These are phyloP conservation scores for Knoxdaviesia capensis DNA, from an alignment of 2,329 filamentous ascomycete species.

Conservation along the genomic window DNA sequence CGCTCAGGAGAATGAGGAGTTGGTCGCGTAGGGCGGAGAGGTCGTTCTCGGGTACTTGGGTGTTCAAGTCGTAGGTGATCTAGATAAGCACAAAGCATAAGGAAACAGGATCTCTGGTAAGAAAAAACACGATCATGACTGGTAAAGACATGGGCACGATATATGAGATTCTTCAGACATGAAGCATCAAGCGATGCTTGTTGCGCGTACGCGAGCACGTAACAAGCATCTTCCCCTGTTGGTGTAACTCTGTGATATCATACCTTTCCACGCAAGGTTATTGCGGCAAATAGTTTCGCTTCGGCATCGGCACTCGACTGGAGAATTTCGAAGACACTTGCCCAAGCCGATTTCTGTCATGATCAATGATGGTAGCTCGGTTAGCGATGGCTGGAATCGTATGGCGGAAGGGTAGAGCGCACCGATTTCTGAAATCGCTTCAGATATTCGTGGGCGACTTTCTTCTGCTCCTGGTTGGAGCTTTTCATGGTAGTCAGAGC, in stretches of 20 bases:
- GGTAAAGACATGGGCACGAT: background rate
- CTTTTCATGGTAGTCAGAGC: conserved; percentile 86
- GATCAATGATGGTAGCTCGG: background rate
- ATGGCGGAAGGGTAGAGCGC: conserved; percentile 8
- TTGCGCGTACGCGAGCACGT: background rate
- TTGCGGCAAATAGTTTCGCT: conserved; percentile 86
- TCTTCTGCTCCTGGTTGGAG: conserved; percentile 64
- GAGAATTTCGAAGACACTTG: conserved; percentile 66
- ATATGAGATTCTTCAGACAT: background rate
- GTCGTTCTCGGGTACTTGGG: conserved; percentile 63
- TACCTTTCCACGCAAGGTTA: conserved; percentile 95
- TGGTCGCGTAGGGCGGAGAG: conserved; percentile 65
- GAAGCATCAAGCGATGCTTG: background rate
- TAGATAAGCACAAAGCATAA: conserved; percentile 15
- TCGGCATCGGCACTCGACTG: conserved; percentile 66
- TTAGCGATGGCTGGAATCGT: background rate
- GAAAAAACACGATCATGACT: background rate
- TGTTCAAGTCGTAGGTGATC: conserved; percentile 85
- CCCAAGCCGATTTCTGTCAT: conserved; percentile 74
- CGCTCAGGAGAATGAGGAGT: conserved; percentile 60
- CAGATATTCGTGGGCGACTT: conserved; percentile 76
- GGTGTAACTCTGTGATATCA: background rate
- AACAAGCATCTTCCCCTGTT: no score
- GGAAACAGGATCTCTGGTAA: background rate
- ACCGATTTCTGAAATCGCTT: conserved; percentile 98